Evolutionary conservation across 345 rosid genomes (phyloP), one percentile per base, ranked within the genome.

Genomic region (Pistacia integerrima): DNA sequence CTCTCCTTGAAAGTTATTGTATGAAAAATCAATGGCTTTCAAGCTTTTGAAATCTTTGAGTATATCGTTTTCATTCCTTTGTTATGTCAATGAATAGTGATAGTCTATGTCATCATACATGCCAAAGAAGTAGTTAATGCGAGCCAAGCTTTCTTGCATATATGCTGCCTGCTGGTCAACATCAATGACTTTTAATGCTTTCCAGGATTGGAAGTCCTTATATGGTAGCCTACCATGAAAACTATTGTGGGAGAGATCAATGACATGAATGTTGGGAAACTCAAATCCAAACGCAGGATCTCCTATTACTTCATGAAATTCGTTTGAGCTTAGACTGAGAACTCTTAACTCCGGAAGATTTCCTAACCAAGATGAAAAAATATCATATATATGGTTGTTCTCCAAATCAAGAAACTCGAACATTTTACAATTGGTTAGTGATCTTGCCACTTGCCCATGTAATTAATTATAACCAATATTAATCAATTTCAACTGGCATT

Each of bases 351-450:
- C 22, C 0, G 28, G 52, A 14, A 74, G 56, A 25, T 20, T 20
- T 33, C 81, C 83, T n/a, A 83, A 71, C 86, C 75, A 74, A 22
- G 54, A 80, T 0, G 79, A 81, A 18, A 83, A 83, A 1, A 67
- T 55, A 22, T 77, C 83, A 13, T 44, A 2, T 6, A 83, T 68
- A 11, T 18, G 12, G 56, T 66, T 70, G 52, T 71, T 49, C 18
- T 69, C 75, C 1, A 83, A 4, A 49, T 80, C 54, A 33, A 80
- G 70, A 61, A 17, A 6, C 20, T 64, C 68, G 14, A 36, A 1
- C 58, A 13, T 13, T 12, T 12, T 13, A 17, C 58, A 54, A 17
- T 54, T 54, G 18, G 58, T 0, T 0, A 54, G 1, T 10, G 58
- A 54, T 54, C 58, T 54, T 54, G 58, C 16, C n/a, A 54, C 13